Conservation (phyloP, 2,329 filamentous ascomycete species). For the Taxawa tesnikishii region DNA sequence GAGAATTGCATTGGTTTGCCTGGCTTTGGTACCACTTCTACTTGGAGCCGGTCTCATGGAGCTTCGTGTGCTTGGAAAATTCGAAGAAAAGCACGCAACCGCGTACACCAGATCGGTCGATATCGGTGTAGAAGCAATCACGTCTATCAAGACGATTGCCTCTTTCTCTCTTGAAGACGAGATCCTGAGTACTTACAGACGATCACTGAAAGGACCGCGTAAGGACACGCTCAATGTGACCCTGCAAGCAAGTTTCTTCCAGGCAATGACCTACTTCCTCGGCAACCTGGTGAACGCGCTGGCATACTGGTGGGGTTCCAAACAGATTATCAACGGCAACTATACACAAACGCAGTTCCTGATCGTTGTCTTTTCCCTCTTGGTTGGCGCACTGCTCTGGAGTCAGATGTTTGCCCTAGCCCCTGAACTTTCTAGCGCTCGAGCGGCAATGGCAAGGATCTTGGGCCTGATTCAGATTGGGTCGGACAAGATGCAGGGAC, state of each 20-base stretch:
- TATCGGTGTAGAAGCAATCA: constrained; percentile 39
- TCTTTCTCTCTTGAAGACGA: constrained; percentile 40
- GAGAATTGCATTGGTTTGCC: constrained; percentile 63
- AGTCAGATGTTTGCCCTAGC: constrained; percentile 65
- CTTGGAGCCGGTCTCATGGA: constrained; percentile 59
- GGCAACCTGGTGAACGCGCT: constrained; percentile 61
- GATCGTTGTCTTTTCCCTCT: constrained; percentile 57
- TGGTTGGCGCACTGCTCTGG: constrained; percentile 62
- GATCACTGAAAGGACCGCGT: constrained; percentile 11
- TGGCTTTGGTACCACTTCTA: constrained; percentile 56
- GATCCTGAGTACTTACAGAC: constrained; percentile 20
- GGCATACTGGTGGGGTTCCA: constrained; percentile 70
- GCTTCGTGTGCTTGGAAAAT: constrained; percentile 46
- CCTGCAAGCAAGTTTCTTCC: constrained; percentile 31
- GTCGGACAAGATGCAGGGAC: constrained; percentile 9
- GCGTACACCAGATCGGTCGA: constrained; percentile 39
- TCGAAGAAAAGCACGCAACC: constrained; percentile 42
- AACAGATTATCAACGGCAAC: constrained; percentile 53
- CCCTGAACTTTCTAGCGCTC: constrained; percentile 60
- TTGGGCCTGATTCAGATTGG: constrained; percentile 27
- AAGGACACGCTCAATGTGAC: constrained; percentile 11
- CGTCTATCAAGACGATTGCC: constrained; percentile 39
- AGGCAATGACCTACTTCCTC: constrained; percentile 47
- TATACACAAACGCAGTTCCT: constrained; percentile 61
- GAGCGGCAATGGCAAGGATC: constrained; percentile 47